A percentile compares a stretch with the other conserved stretches of the same genome.
Conservation (phyloP, 1,139 yeast genomes). For the Debaryomyces singareniensis region DNA sequence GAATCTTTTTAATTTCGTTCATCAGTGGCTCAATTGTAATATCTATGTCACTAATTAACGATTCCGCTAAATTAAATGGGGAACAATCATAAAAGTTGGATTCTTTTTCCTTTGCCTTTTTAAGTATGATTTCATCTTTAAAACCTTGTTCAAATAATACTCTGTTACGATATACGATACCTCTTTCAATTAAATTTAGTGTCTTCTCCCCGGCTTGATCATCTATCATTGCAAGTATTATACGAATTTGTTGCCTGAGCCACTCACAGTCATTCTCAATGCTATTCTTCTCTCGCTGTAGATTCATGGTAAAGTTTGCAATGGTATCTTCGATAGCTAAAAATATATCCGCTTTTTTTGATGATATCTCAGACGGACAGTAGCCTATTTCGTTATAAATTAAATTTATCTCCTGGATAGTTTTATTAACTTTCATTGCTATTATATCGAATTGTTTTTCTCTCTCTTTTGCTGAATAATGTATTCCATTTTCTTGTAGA, state of each 20-base stretch:
- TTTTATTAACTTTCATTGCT: slow-evolving; percentile 24
- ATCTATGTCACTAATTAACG: neutral
- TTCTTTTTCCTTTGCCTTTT: slow-evolving; percentile 8
- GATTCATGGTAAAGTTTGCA: slow-evolving; percentile 22
- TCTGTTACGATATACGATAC: slow-evolving; percentile 26
- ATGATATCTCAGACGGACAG: slow-evolving; percentile 24
- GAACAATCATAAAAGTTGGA: slow-evolving; percentile 20
- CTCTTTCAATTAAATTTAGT: slow-evolving; percentile 21
- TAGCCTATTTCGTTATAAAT: slow-evolving; percentile 37
- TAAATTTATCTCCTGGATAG: slow-evolving; percentile 26
- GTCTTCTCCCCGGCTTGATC: slow-evolving; percentile 26
- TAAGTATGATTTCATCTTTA: slow-evolving; percentile 19
- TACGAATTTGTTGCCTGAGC: slow-evolving; percentile 38
- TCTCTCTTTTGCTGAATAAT: neutral
- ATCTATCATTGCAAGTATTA: slow-evolving; percentile 36
- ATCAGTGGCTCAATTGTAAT: neutral
- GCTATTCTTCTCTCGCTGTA: slow-evolving; percentile 31
- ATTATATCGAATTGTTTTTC: slow-evolving; percentile 15
- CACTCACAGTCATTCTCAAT: slow-evolving; percentile 43
- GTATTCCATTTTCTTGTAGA: slow-evolving; percentile 1
- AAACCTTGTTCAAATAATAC: slow-evolving; percentile 26
- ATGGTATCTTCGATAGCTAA: slow-evolving; percentile 36
- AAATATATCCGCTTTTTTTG: slow-evolving; percentile 34
- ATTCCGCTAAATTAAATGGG: slow-evolving; percentile 18
- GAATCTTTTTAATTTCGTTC: slow-evolving; percentile 15